These are phyloP conservation scores for Lentinula novae-zelandiae DNA, from an alignment of 1,284 basidiomycete genomes.

Conservation along the genomic window DNA sequence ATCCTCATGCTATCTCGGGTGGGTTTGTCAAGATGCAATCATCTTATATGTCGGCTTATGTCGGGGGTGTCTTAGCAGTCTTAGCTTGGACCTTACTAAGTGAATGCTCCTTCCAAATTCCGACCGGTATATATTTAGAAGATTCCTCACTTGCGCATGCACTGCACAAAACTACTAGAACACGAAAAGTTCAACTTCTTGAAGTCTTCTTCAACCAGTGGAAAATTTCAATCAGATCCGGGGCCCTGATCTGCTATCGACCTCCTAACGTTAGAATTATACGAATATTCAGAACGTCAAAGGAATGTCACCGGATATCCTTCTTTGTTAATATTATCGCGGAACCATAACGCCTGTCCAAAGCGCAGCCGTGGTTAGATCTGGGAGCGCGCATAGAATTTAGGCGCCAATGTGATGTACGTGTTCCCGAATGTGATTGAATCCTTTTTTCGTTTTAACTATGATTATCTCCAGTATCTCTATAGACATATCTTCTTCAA, in stretches of 20 bases:
- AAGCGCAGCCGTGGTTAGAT: neutral
- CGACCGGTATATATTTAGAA: neutral
- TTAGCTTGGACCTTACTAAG: too few relatives aligned
- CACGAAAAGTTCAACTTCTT: too few relatives aligned
- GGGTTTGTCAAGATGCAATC: too few relatives aligned
- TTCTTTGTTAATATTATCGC: neutral
- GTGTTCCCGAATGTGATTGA: neutral
- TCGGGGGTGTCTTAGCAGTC: too few relatives aligned
- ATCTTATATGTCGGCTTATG: too few relatives aligned
- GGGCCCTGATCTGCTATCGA: neutral
- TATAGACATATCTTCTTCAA: neutral
- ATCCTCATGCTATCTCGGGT: too few relatives aligned
- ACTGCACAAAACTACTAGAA: too few relatives aligned
- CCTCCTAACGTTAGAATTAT: neutral
- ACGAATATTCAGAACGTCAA: neutral
- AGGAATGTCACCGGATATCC: neutral
- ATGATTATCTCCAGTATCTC: neutral
- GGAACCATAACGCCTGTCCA: neutral
- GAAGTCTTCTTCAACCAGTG: too few relatives aligned
- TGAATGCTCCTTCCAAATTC: neutral
- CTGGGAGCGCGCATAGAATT: neutral
- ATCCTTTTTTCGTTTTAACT: neutral
- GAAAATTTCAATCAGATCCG: too few relatives aligned
- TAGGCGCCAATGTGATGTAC: neutral
- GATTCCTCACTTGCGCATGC: neutral